Evolutionary conservation across 306 rosid species (phyloP), one percentile per base, ranked within the genome.

Genomic region (Cyclanthera cordifolia): DNA sequence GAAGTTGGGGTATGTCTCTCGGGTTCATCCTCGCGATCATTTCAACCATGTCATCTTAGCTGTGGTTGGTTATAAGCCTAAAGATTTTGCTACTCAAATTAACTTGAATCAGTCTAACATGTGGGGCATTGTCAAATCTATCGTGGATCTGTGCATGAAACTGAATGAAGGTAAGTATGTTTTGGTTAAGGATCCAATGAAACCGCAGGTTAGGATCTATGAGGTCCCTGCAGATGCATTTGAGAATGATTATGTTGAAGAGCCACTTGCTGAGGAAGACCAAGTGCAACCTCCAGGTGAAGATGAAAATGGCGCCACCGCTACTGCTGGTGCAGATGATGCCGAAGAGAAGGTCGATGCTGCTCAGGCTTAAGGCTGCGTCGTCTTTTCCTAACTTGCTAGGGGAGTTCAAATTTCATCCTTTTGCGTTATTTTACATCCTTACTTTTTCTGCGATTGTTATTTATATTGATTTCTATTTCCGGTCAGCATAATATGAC

Each of bases 91-190:
- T 0, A 69, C 83, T 0, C 98, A 92, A 57, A 92, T 92, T 45
- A 92, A 92, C 75, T 71, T 93, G 69, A 92, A 89, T 75, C 81
- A 90, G 0, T 32, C 81, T 2, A 87, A 90, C 64, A 92, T 93
- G 98, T 93, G 98, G 95, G 98, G 98, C 0, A 93, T 93, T 80
- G 95, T 93, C 19, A 93, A 93, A 76, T 86, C 98, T 14, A 86
- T 93, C 69, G 98, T 92, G 71, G 98, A 92, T 73, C 70, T 92
- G 87, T 92, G 96, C 77, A 92, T 92, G 98, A 92, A 92, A 54
- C 67, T 89, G 84, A 87, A 86, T 19, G 98, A 92, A 72, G 98
- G 98, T 1, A 89, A 89, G 76, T 92, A 92, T 72, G 95, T 92
- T 24, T 79, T 92, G 27, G 96, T 92, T 47, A 92, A 92, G 85